Evolutionary conservation across 2,329 filamentous ascomycete genomes (phyloP), one percentile per base, ranked within the genome.

Genomic region (Xylariaceae sp.): DNA sequence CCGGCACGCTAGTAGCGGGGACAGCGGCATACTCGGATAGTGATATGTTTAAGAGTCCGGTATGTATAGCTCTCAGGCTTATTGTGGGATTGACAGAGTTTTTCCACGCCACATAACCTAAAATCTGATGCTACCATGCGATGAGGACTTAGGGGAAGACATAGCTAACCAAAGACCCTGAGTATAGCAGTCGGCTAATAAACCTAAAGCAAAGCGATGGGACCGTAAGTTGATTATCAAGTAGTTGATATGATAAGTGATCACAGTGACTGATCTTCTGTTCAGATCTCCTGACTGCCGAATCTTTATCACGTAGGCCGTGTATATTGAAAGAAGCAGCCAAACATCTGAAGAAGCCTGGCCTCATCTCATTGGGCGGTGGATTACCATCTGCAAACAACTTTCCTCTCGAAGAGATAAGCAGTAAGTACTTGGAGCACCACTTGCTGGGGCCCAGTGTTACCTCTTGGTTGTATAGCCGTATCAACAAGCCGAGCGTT

Each of bases 341-440:
- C 40, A 81, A 80, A 48, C 86, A 85, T 66, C 80, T 97, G 46
- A 87, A 86, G 64, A 89, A 78, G 36, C 89, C 90, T 1, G 90
- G 87, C 14, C 72, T 96, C 51, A 94, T 99, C 64, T 96, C 90
- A 1, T 83, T 99, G 1, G 94, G 94, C 48, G 94, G 94, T 45
- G 94, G 94, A 3, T 75, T 99, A 17, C 94, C 94, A 4, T 91
- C 89, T 12, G 82, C 88, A 52, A 85, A 92, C 66, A 89, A 95
- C 70, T 99, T 99, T 64, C 94, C 94, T n/a, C 85, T 97, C 62
- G 84, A 92, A 57, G 78, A 86, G 56, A 70, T 97, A 44, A 79
- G 77, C 55, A 71, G 54, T 56, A 48, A 44, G 54, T 50, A 39
- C 35, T n/a, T 14, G 48, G 12, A 10, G 1, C n/a, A n/a, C n/a